These are phyloP conservation scores for Linum lewisii DNA, from an alignment of 345 rosid species.

Conservation along the genomic window DNA sequence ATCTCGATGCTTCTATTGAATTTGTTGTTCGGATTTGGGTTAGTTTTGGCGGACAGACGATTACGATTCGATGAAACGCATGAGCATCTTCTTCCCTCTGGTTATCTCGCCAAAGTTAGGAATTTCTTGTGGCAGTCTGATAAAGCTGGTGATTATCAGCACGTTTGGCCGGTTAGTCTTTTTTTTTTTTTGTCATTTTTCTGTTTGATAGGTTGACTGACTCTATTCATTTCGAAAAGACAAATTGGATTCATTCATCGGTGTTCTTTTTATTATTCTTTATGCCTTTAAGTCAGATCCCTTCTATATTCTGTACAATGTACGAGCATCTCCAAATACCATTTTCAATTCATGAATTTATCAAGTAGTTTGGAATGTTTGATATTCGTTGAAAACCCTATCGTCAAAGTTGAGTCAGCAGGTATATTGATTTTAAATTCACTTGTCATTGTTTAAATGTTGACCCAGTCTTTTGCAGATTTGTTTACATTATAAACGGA, in stretches of 20 bases:
- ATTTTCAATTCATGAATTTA: no score
- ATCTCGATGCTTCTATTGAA: slow-evolving; percentile 18
- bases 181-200: background rate
- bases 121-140: slow-evolving; percentile 41
- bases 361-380: no score
- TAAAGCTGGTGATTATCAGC: slow-evolving; percentile 41
- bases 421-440: no score
- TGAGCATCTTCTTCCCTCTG: slow-evolving; percentile 13
- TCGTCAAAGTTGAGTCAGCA: no score
- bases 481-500: no score
- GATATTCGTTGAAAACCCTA: no score
- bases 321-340: no score
- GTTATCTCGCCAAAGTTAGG: slow-evolving; percentile 19
- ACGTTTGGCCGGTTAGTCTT: slow-evolving; percentile 60
- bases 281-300: background rate
- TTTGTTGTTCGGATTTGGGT: slow-evolving; percentile 34
- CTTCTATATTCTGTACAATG: no score
- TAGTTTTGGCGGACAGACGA: slow-evolving; percentile 49
- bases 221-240: background rate
- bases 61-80: slow-evolving; percentile 14
- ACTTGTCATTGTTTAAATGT: no score
- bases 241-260: no score
- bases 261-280: no score
- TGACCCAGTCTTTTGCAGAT: no score
- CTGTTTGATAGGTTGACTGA: background rate